Base-by-base conservation (phyloP, 148 eudicot genomes). In the Rhododendron ferrugineum region DNA sequence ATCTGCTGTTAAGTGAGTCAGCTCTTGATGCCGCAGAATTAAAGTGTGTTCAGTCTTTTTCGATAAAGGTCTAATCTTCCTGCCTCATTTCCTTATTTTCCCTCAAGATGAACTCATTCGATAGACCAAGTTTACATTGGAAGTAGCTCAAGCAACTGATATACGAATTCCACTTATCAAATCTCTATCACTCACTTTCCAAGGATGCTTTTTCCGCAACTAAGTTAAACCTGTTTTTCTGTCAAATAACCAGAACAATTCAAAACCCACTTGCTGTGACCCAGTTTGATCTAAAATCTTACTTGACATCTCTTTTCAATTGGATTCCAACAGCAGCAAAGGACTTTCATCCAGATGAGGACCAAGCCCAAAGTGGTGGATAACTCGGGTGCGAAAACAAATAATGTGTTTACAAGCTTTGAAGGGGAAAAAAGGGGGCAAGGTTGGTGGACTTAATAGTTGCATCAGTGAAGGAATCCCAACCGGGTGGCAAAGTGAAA, bases 311-410 rank as follows among this genome's bases (percentile, higher is more conserved):
- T 81, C 6, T 58, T 78, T 47, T 54, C 4, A 28, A 28, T 54
- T 73, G 83, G 79, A 70, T 80, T 75, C 47, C 52, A 72, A 78
- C 92, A 91, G 94, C 96, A 96, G 85, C 84, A 68, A 54, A 92
- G 98, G 90, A 95, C 93, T 40, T 95, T 96, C 91, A 95, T 92
- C 84, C 96, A 95, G 87, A 96, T 96, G 98, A 91, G 97, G 85
- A 94, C 93, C 78, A 94, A 90, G 81, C 95, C 95, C 5, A 94
- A 89, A 78, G 99, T 94, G 81, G 99, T 93, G 50, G 99, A 96
- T 81, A 96, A 96, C 87, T 96, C 99, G 2, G 99, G 99, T 37
- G 97, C 99, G n/a, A 14, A 94, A 94, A 87, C 92, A 88, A 82
- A 92, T 94, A 28, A 89, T 88, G 94, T 96, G 99, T 87, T 95